These are phyloP conservation scores for Raffaelea ambrosiae DNA, from an alignment of 2,329 filamentous ascomycete species.

Conservation along the genomic window DNA sequence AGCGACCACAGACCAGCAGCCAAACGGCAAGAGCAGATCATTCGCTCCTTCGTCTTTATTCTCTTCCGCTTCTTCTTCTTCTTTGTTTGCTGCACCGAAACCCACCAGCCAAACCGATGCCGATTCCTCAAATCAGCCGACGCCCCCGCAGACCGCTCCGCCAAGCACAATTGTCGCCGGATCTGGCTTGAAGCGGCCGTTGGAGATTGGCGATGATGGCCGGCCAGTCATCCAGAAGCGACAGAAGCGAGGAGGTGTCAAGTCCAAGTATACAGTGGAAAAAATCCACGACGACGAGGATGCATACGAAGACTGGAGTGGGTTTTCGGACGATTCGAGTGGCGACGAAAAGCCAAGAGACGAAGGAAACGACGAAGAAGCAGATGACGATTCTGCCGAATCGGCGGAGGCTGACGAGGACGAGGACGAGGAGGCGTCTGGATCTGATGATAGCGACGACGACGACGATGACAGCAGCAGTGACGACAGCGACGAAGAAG, in stretches of 20 bases:
- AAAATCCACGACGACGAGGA: constrained; percentile 29
- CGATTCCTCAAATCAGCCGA: too few relatives aligned
- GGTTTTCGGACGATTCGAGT: constrained; percentile 42
- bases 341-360: constrained; percentile 18
- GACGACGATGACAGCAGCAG: constrained; percentile 26
- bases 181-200: constrained; percentile 75
- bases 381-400: constrained; percentile 19
- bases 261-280: constrained; percentile 46
- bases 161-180: too few relatives aligned
- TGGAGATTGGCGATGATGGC: constrained; percentile 72
- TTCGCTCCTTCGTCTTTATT: too few relatives aligned
- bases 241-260: constrained; percentile 60
- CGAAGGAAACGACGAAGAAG: constrained; percentile 14
- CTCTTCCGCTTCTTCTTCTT: too few relatives aligned
- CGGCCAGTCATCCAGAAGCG: constrained; percentile 76
- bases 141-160: too few relatives aligned
- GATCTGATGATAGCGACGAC: constrained; percentile 20
- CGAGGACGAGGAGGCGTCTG: constrained; percentile 5
- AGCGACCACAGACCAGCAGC: too few relatives aligned
- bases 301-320: constrained; percentile 49
- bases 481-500: constrained; percentile 23
- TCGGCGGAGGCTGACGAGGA: constrained; percentile 18
- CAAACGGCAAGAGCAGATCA: too few relatives aligned
- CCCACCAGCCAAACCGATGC: too few relatives aligned
- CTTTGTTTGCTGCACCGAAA: too few relatives aligned